These are phyloP conservation scores for Amanita rubescens DNA, from an alignment of 768 basidiomycete species.

Conservation along the genomic window DNA sequence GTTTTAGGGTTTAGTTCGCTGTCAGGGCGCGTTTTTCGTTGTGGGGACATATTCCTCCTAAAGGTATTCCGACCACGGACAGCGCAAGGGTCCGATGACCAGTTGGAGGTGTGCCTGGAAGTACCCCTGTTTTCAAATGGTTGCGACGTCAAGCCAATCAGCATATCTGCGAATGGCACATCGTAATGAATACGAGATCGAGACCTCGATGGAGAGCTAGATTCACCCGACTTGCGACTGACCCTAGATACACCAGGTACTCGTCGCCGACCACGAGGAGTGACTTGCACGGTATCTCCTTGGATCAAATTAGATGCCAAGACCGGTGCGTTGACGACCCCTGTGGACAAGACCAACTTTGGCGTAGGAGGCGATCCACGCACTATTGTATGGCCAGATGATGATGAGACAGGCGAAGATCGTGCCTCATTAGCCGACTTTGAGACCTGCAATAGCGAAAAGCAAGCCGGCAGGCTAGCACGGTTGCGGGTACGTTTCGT, in stretches of 20 bases:
- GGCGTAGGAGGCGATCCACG: conserved; percentile 58
- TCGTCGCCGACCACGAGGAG: conserved; percentile 48
- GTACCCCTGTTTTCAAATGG: conserved; percentile 1
- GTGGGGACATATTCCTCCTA: conserved; percentile 54
- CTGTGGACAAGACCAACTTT: conserved; percentile 32
- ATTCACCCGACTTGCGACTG: conserved; percentile 24
- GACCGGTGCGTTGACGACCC: conserved; percentile 17
- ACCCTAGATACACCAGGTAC: conserved; percentile 26
- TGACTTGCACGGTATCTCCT: conserved; percentile 27
- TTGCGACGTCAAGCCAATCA: neutral
- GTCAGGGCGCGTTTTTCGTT: conserved; percentile 37
- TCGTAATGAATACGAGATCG: conserved; percentile 18
- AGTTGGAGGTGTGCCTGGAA: conserved; percentile 39
- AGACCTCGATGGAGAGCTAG: conserved; percentile 36
- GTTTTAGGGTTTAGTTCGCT: conserved; percentile 20
- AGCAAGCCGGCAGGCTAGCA: conserved; percentile 68
- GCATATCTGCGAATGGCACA: neutral
- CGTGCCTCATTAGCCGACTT: conserved; percentile 26
- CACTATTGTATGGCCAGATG: conserved; percentile 39
- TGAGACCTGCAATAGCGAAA: conserved; percentile 58
- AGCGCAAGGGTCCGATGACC: conserved; percentile 33
- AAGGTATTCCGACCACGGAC: conserved; percentile 42
- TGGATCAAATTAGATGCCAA: conserved; percentile 14
- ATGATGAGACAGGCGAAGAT: conserved; percentile 37
- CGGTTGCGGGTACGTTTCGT: conserved; percentile 53